Percentiles rank a stretch among this genome's conserved stretches.
Evolutionary conservation across 2,329 filamentous ascomycete species (phyloP).

Genomic region (Claviceps sp.): DNA sequence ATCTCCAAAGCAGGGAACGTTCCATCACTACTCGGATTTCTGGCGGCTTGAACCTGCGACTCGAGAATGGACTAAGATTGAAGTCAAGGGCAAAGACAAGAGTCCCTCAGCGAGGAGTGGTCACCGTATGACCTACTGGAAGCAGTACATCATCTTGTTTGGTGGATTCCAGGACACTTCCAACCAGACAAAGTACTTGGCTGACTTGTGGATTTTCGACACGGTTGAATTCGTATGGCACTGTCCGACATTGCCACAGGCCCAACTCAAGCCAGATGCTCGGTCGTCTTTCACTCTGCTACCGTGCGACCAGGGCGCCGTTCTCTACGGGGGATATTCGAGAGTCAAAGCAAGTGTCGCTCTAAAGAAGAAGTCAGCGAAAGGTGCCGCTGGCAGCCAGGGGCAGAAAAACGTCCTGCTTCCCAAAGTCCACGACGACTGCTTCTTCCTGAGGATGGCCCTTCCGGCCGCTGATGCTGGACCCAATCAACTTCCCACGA

Average conservation of each 20-base stretch:
- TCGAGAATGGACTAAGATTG: constrained; percentile 84
- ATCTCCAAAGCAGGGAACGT: constrained; percentile 91
- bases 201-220: constrained; percentile 93
- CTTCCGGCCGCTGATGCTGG: constrained; percentile 56
- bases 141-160: constrained; percentile 91
- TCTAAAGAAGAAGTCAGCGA: constrained; percentile 41
- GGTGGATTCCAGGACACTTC: constrained; percentile 96
- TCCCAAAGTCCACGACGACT: constrained; percentile 86
- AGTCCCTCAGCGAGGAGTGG: constrained; percentile 76
- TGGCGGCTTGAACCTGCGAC: constrained; percentile 78
- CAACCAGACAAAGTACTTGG: constrained; percentile 84
- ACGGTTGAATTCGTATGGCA: constrained; percentile 78
- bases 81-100: constrained; percentile 63
- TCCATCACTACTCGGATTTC: constrained; percentile 99
- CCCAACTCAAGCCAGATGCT: constrained; percentile 77
- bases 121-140: constrained; percentile 92
- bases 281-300: constrained; percentile 85
- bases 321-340: constrained; percentile 88
- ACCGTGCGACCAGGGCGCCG: constrained; percentile 79
- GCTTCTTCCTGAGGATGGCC: constrained; percentile 77
- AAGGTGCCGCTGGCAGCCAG: constrained; percentile 42
- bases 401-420: constrained; percentile 62
- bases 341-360: constrained; percentile 63
- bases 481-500: constrained; percentile 50
- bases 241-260: constrained; percentile 58